phyloP scores from a whole-genome alignment of 345 rosid species.

The Turnera subulata region DNA sequence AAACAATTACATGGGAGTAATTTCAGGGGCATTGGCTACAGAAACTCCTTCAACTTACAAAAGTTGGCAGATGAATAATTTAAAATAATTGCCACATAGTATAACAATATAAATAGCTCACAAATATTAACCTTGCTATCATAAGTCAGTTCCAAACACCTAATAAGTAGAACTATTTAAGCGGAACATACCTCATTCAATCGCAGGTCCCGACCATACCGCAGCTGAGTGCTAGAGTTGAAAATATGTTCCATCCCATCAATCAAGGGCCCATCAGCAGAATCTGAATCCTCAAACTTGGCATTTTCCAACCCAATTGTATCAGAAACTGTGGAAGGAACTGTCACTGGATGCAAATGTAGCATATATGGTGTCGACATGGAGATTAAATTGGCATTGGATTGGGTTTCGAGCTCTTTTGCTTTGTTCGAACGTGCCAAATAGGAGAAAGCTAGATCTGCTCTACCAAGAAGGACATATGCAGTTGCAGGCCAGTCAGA shows the following conservation, averaged over 20 bases:
- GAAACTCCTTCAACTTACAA: not conserved
- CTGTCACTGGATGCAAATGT: conserved; percentile 87
- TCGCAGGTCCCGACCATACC: conserved; percentile 89
- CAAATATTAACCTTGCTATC: not conserved
- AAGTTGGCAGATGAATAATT: not conserved
- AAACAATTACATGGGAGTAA: conserved; percentile 2
- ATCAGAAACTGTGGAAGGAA: conserved; percentile 78
- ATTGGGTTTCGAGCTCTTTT: conserved; percentile 52
- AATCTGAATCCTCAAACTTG: conserved; percentile 73
- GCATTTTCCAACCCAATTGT: conserved; percentile 53
- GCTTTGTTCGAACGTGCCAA: conserved; percentile 45
- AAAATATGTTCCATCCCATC: conserved; percentile 99
- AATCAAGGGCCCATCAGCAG: conserved; percentile 62
- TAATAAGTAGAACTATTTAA: conserved; percentile 4
- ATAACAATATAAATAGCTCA: not conserved
- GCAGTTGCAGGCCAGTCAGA: conserved; percentile 94
- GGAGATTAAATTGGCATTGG: conserved; percentile 55
- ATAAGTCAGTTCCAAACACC: conserved; percentile 1
- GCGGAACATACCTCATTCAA: conserved; percentile 72
- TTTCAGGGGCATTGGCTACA: not conserved
- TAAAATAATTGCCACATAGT: not conserved
- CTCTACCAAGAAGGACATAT: conserved; percentile 89
- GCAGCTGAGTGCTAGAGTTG: conserved; percentile 72
- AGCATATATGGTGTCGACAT: conserved; percentile 93
- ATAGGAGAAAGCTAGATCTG: conserved; percentile 76